A percentile compares a stretch with the other conserved stretches of the same genome.
These are phyloP conservation scores for Talaromyces atroroseus DNA, from an alignment of 2,329 filamentous ascomycete genomes.

Conservation along the genomic window DNA sequence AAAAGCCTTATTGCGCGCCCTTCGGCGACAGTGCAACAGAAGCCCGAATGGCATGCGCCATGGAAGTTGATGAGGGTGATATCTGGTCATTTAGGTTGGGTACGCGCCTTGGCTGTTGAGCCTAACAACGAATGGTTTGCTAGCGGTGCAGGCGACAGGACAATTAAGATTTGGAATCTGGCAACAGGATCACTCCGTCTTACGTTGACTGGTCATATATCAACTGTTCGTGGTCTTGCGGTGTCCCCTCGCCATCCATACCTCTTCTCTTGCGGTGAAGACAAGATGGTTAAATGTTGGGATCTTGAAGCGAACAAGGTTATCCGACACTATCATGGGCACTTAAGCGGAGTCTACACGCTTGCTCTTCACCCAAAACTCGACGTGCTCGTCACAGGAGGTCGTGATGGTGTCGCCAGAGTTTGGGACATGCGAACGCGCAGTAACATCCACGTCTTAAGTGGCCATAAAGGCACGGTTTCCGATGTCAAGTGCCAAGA, in stretches of 20 bases:
- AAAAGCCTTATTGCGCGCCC: slow-evolving; percentile 59
- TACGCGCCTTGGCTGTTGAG: slow-evolving; percentile 81
- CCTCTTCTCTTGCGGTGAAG: slow-evolving; percentile 94
- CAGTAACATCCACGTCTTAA: slow-evolving; percentile 89
- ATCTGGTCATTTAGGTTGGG: slow-evolving; percentile 94
- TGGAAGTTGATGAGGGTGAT: slow-evolving; percentile 99
- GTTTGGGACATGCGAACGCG: slow-evolving; percentile 99
- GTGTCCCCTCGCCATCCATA: slow-evolving; percentile 93
- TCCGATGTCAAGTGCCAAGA: slow-evolving; percentile 89
- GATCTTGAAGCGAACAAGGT: slow-evolving; percentile 99
- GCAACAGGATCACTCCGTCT: slow-evolving; percentile 78
- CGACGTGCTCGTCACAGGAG: slow-evolving; percentile 90
- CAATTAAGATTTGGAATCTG: slow-evolving; percentile 98
- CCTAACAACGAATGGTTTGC: slow-evolving; percentile 98
- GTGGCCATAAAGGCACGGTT: slow-evolving; percentile 86
- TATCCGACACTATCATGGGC: slow-evolving; percentile 94
- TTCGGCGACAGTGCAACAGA: slow-evolving; percentile 58
- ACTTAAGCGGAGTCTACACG: slow-evolving; percentile 92
- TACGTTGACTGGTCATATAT: slow-evolving; percentile 90
- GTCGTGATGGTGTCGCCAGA: slow-evolving; percentile 85
- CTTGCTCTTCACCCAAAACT: slow-evolving; percentile 88
- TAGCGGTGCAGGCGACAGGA: slow-evolving; percentile 87
- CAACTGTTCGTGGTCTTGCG: slow-evolving; percentile 83
- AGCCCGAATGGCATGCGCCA: slow-evolving; percentile 92
- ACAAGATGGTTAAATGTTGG: slow-evolving; percentile 99